Evolutionary conservation across 2,329 filamentous ascomycete species (phyloP), one percentile per base, ranked within the genome.

Genomic region (Macrophomina phaseolina): DNA sequence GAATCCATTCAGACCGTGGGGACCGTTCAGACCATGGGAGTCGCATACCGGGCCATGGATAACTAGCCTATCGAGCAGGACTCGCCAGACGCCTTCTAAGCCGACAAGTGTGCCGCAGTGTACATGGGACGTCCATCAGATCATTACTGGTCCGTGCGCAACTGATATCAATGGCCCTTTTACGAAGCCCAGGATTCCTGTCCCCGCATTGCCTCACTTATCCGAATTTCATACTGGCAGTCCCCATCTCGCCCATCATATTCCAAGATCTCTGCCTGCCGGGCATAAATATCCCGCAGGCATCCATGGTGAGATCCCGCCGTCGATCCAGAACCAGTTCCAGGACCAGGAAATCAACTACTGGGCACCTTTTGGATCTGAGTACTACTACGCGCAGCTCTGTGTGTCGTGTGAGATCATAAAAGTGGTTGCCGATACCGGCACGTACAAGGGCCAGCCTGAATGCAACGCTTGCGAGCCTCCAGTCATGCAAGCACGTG

Each of bases 341-440:
- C 18, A 64, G n/a, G 14, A 53, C 7, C 5, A 51, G 3, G 61
- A 64, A 4, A 52, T 64, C 23, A 64, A 64, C 46, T 64, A 52
- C 34, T 64, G 61, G 61, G 18, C 30, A 2, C 34, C 61, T 11
- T 8, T 12, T 18, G 61, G 34, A 14, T 64, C 61, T n/a, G 34
- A 42, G 4, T 51, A 42, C 23, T 64, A 64, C 61, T 64, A 64
- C 9, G 36, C 48, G 12, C 52, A 53, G 48, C 11, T 64, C 36
- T 64, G 61, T 18, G 5, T 5, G 12, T 28, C 34, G n/a, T 64
- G 61, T 18, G 28, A 45, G 12, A 45, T 64, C 23, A 53, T 40
- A 11, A 46, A 16, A 3, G 61, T 64, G 3, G 4, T 64, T 32
- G 61, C 61, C 23, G 28, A 9, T 45, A 52, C 32, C 7, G 61